Conservation (phyloP, 2,329 filamentous ascomycete genomes). For the Fusarium lyarnte region DNA sequence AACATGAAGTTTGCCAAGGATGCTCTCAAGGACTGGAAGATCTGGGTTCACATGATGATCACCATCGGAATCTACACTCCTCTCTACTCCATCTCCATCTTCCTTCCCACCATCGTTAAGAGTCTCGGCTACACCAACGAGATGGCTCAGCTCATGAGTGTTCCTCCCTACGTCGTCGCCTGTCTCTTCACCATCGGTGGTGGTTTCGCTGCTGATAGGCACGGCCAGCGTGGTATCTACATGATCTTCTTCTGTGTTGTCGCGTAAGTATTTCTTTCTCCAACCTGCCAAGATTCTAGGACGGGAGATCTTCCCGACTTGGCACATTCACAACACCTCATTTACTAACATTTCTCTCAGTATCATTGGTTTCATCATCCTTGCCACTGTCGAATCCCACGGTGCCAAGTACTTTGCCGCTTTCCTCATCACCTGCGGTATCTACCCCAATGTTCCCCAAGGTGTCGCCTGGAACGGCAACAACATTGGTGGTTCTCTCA, state of each 20-base stretch:
- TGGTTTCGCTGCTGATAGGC: slow-evolving; percentile 56
- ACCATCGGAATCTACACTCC: slow-evolving; percentile 66
- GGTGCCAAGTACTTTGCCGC: slow-evolving; percentile 59
- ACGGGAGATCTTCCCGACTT: slow-evolving; percentile 14
- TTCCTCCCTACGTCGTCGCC: slow-evolving; percentile 52
- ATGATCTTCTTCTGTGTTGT: slow-evolving; percentile 51
- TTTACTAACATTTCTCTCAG: slow-evolving; percentile 37
- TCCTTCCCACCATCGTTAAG: slow-evolving; percentile 51
- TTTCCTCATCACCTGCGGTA: slow-evolving; percentile 52
- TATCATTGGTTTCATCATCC: slow-evolving; percentile 48
- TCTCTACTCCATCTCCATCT: slow-evolving; percentile 52
- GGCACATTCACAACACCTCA: background rate
- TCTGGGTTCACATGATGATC: slow-evolving; percentile 65
- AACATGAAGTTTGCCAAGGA: slow-evolving; percentile 63
- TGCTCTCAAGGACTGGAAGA: slow-evolving; percentile 68
- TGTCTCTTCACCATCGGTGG: slow-evolving; percentile 49
- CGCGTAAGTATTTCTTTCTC: slow-evolving; percentile 41
- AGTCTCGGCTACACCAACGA: slow-evolving; percentile 51
- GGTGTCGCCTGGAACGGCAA: slow-evolving; percentile 68
- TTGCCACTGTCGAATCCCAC: slow-evolving; percentile 47
- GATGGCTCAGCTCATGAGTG: slow-evolving; percentile 51
- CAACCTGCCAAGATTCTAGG: slow-evolving; percentile 8
- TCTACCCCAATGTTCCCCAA: slow-evolving; percentile 65
- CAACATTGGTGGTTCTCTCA: slow-evolving; percentile 65
- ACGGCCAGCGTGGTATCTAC: slow-evolving; percentile 50